Evolutionary conservation across 805 yeast genomes (phyloP).

Genomic region (Zygosaccharomyces gambellarensis): DNA sequence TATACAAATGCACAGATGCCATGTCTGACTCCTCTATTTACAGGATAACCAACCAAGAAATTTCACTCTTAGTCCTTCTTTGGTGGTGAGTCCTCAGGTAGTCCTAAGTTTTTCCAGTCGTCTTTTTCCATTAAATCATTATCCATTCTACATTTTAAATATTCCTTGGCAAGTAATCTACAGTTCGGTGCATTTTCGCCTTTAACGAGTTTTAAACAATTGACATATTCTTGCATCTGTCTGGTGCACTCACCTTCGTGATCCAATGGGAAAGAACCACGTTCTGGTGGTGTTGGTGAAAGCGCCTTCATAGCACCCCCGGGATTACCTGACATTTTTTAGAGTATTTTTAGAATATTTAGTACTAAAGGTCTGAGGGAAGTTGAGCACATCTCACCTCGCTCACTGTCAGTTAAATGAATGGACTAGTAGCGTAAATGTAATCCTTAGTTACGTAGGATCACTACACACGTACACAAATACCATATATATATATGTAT

Average conservation of each 20-base stretch:
- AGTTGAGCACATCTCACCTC: background rate
- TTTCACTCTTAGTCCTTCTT: conserved; percentile 1
- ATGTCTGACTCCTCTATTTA: too few relatives aligned
- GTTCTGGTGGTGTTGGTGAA: conserved; percentile 89
- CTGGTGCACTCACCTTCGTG: conserved; percentile 78
- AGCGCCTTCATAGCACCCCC: conserved; percentile 46
- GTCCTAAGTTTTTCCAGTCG: conserved; percentile 57
- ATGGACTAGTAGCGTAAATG: background rate
- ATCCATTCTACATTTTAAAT: conserved; percentile 86
- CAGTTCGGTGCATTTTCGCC: conserved; percentile 92
- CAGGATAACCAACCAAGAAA: too few relatives aligned
- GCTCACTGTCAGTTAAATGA: too few relatives aligned
- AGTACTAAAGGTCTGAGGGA: background rate
- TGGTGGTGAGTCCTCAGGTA: conserved; percentile 42
- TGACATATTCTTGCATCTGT: conserved; percentile 68
- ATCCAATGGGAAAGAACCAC: conserved; percentile 95
- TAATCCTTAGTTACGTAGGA: background rate
- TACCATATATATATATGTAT: background rate
- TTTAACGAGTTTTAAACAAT: conserved; percentile 70
- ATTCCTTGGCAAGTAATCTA: conserved; percentile 72
- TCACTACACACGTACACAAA: conserved; percentile 1
- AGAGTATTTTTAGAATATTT: background rate
- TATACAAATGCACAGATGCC: background rate
- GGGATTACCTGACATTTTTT: conserved; percentile 38
- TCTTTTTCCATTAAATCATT: conserved; percentile 57